Base-by-base conservation (phyloP, 345 rosid genomes). In the Eucalyptus tenuipes region DNA sequence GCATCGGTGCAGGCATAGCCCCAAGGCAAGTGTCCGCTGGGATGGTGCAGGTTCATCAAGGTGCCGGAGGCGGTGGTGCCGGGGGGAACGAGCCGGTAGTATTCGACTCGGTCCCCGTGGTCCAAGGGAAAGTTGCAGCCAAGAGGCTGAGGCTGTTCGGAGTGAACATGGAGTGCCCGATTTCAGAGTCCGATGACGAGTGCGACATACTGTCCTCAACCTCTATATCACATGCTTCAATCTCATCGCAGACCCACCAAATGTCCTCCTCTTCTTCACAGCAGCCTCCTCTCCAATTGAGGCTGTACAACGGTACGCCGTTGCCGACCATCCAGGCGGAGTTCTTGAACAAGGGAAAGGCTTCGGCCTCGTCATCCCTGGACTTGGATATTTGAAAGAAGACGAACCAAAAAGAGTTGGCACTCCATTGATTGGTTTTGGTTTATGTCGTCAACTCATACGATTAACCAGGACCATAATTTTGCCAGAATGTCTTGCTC, bases 101-200 rank as follows among this genome's bases (percentile, higher is more conserved):
- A 89, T 92, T 89, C 86, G 94, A 92, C 49, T 95, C 97, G 85
- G 95, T 94, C 45, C 95, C 97, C 85, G 93, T 94, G 91, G 95
- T 94, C 87, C 93, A 94, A 88, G 95, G 96, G 37, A 93, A 91
- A 86, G 96, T 92, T 1, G 92, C 95, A 8, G 96, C 93, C 7
- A 96, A 96, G 94, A 94, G 96, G 87, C 88, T 97, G 71, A 94
- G 99, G 90, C 94, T 97, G 88, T 97, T 97, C 66, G 99, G 99
- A 31, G 99, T 97, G 57, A 96, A 97, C 95, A 95, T 97, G 99
- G 99, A 96, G 66, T 96, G 97, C 91, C 95, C 95, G 66, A 89
- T 92, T 24, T 71, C 91, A 15, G 94, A 92, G 86, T 66, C 92
- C 2, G 90, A 89, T 40, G 87, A 86, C 40, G 92, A 88, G 27